phyloP scores from a whole-genome alignment of 1,284 basidiomycete genomes.

The Porogramme epimiltina region DNA sequence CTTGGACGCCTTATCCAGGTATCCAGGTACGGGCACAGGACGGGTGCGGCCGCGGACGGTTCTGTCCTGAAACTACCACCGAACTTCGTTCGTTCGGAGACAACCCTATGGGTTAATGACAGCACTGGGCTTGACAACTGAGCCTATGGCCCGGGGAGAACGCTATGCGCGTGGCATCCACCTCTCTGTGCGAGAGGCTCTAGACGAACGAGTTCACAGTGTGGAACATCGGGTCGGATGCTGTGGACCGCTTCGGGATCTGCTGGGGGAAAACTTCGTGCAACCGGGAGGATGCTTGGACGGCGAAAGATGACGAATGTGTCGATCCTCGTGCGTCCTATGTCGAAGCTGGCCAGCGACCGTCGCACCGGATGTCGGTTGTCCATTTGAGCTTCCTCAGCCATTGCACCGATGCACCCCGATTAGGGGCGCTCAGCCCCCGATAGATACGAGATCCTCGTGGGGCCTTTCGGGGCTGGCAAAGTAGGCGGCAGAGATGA shows the following conservation, averaged over 20 bases:
- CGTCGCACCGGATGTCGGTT: conserved; percentile 7
- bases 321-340: conserved; percentile 18
- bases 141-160: too few species aligned
- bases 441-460: conserved; percentile 23
- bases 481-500: conserved; percentile 11
- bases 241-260: conserved; percentile 2
- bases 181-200: too few species aligned
- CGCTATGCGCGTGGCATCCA: too few species aligned
- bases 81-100: too few species aligned
- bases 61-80: too few species aligned
- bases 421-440: conserved; percentile 12
- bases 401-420: conserved; percentile 14
- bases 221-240: too few species aligned
- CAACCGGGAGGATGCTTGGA: conserved; percentile 16
- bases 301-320: conserved; percentile 16
- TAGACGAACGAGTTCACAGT: too few species aligned
- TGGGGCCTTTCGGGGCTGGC: conserved; percentile 12
- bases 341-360: conserved; percentile 19
- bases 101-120: too few species aligned
- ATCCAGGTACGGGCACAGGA: too few species aligned
- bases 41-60: too few species aligned
- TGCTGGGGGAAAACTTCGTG: conserved; percentile 15
- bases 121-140: too few species aligned
- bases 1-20: too few species aligned
- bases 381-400: conserved; percentile 14